Evolutionary conservation across 257 asterid species (phyloP).

Genomic region (Rubia yunnanensis): DNA sequence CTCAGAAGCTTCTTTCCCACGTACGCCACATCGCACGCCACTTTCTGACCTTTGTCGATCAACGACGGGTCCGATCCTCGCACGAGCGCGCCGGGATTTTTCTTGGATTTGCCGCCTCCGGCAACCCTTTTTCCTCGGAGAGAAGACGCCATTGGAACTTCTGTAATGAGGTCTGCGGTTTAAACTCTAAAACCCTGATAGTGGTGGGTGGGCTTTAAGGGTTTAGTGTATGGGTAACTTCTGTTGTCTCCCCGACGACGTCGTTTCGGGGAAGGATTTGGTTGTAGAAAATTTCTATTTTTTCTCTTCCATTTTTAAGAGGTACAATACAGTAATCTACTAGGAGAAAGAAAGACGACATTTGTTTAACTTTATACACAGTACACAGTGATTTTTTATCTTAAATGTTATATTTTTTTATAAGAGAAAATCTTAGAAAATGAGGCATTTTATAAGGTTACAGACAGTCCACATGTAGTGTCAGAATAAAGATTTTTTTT

Average conservation of each 20-base stretch:
- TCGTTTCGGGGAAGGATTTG: too few relatives aligned
- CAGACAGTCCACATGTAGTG: too few relatives aligned
- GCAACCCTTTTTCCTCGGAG: slow-evolving; percentile 9
- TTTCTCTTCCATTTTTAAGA: too few relatives aligned
- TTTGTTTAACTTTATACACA: too few relatives aligned
- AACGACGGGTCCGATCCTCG: slow-evolving; percentile 35
- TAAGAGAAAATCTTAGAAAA: too few relatives aligned
- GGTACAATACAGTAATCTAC: too few relatives aligned
- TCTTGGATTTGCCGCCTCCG: slow-evolving; percentile 12
- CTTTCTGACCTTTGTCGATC: slow-evolving; percentile 31
- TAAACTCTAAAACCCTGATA: slow-evolving; percentile 3
- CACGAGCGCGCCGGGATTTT: slow-evolving; percentile 23
- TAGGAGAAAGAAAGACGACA: too few relatives aligned
- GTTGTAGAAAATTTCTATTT: too few relatives aligned
- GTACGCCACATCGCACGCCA: slow-evolving; percentile 41
- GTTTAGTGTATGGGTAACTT: not conserved
- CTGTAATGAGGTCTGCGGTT: not conserved
- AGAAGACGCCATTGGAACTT: slow-evolving; percentile 14
- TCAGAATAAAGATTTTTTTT: too few relatives aligned
- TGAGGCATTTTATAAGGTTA: too few relatives aligned
- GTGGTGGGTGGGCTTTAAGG: not conserved
- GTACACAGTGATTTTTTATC: too few relatives aligned
- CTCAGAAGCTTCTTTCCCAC: slow-evolving; percentile 46
- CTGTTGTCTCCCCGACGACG: not conserved
- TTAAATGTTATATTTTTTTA: too few relatives aligned